phyloP scores from a whole-genome alignment of 495 filamentous ascomycete species.

The Penicillium ucsense region DNA sequence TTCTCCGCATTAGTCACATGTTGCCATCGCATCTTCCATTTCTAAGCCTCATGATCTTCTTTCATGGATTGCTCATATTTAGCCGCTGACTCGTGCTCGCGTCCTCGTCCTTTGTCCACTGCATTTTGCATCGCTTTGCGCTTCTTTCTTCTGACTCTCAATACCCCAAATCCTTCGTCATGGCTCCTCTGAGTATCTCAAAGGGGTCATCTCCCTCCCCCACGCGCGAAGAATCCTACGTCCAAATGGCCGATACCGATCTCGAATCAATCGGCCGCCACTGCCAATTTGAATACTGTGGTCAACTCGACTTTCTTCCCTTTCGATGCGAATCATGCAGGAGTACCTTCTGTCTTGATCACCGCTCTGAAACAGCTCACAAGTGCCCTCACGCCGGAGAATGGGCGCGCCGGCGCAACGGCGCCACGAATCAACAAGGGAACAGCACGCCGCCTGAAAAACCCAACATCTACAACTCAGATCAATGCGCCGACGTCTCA shows the following conservation, averaged over 20 bases:
- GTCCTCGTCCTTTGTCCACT: too few relatives aligned
- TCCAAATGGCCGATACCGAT: constrained; percentile 54
- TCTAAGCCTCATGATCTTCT: background rate
- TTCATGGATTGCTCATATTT: background rate
- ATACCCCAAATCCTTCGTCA: constrained; percentile 5
- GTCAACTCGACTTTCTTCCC: constrained; percentile 91
- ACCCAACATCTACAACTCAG: constrained; percentile 51
- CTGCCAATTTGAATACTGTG: constrained; percentile 85
- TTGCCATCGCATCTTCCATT: constrained; percentile 19
- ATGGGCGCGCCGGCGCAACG: constrained; percentile 64
- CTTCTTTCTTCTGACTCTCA: background rate
- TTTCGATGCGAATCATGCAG: constrained; percentile 87
- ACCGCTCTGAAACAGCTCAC: constrained; percentile 81
- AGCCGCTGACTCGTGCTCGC: too few relatives aligned
- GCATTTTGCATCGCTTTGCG: background rate
- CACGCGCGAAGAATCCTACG: constrained; percentile 29
- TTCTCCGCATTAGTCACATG: constrained; percentile 27
- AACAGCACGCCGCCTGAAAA: constrained; percentile 26
- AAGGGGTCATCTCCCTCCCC: constrained; percentile 8
- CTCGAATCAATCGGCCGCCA: constrained; percentile 78
- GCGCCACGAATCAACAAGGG: constrained; percentile 12
- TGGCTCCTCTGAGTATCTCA: constrained; percentile 25
- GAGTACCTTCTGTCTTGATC: constrained; percentile 85
- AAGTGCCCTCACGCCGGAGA: constrained; percentile 71
- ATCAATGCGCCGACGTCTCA: constrained; percentile 58